These are phyloP conservation scores for Pseudophaeomoniella oleicola DNA, from an alignment of 2,329 filamentous ascomycete genomes.

Conservation along the genomic window DNA sequence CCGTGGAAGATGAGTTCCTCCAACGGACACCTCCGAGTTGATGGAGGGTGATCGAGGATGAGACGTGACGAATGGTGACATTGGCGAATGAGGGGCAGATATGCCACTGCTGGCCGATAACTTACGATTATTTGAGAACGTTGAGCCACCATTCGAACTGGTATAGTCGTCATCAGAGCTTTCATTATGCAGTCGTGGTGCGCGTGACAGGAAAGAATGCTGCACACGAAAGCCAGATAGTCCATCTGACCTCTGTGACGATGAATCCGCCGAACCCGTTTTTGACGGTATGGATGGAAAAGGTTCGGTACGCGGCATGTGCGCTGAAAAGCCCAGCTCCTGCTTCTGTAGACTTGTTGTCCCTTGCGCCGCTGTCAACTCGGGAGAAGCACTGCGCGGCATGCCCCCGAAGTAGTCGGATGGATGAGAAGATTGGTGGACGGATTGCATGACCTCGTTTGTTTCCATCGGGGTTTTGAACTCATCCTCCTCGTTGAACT, in stretches of 20 bases:
- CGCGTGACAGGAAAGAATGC: constrained; percentile 3
- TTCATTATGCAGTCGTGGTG: constrained; percentile 34
- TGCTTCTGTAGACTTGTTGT: too few relatives aligned
- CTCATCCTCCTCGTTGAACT: constrained; percentile 20
- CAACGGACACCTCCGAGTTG: constrained; percentile 58
- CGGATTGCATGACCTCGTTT: constrained; percentile 5
- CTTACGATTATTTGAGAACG: constrained; percentile 59
- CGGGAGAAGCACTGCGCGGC: constrained; percentile 11
- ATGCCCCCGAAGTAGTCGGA: constrained; percentile 13
- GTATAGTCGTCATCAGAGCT: constrained; percentile 59
- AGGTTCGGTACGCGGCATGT: neutral
- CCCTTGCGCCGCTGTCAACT: neutral
- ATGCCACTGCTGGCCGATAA: constrained; percentile 57
- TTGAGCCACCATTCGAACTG: constrained; percentile 40
- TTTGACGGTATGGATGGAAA: neutral
- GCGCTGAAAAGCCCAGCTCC: neutral
- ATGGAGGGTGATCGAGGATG: constrained; percentile 70
- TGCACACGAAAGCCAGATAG: neutral
- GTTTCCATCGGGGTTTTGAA: constrained; percentile 12
- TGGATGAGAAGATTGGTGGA: constrained; percentile 2
- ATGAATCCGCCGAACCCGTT: neutral
- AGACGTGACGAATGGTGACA: constrained; percentile 47
- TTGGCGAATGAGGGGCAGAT: constrained; percentile 45
- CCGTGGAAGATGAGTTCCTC: constrained; percentile 39
- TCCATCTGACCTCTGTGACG: neutral